Conservation (phyloP, 257 asterid genomes). For the Misopates orontium region DNA sequence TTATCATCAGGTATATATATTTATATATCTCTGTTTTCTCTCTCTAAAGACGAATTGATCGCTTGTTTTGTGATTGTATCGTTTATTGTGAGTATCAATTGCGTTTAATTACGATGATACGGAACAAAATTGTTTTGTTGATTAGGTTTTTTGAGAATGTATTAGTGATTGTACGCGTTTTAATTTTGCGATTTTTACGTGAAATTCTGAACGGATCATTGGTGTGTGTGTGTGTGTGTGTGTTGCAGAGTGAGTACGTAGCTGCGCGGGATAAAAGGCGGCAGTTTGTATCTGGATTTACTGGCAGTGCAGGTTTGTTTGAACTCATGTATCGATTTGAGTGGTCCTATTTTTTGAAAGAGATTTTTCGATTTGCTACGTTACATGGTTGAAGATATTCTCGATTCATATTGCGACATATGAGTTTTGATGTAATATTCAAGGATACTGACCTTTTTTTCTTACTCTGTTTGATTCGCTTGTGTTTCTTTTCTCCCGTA, state of each 20-base stretch:
- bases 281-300: conserved; percentile 85
- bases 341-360: too few species aligned
- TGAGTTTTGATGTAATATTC: too few species aligned
- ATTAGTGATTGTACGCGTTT: not conserved
- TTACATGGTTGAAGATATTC: too few species aligned
- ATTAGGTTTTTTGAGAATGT: not conserved
- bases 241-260: conserved; percentile 88
- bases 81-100: not conserved
- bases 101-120: not conserved
- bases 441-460: too few species aligned
- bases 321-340: not conserved
- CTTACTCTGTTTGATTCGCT: not conserved
- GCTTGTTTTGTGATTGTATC: not conserved
- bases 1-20: conserved; percentile 70
- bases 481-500: not conserved
- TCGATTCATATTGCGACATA: not conserved
- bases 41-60: not conserved
- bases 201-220: conserved; percentile 16
- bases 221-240: too few species aligned
- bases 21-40: conserved; percentile 5
- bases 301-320: conserved; percentile 89
- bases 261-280: conserved; percentile 87
- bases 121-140: not conserved
- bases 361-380: not conserved
- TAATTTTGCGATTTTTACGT: not conserved